Evolutionary conservation across 345 rosid genomes (phyloP).

Genomic region (Populus deltoides): DNA sequence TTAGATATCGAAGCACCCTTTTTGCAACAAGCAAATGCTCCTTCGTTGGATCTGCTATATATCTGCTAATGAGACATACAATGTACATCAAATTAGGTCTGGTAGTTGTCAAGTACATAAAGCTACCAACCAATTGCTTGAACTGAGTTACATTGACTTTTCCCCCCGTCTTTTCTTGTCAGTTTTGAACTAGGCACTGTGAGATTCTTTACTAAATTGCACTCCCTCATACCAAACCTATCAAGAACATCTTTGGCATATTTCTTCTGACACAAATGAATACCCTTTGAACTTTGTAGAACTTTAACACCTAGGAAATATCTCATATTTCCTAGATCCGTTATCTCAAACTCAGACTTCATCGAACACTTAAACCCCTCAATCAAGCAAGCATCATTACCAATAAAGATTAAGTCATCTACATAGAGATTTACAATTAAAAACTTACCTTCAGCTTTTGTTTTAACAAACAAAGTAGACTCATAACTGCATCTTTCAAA

Average conservation of each 20-base stretch:
- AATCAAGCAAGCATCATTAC: neutral
- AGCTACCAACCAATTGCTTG: neutral
- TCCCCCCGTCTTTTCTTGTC: neutral
- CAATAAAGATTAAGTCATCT: neutral
- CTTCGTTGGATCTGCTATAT: neutral
- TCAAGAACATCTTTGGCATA: neutral
- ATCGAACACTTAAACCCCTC: neutral
- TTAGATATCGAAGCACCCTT: neutral
- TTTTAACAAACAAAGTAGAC: neutral
- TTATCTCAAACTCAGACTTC: neutral
- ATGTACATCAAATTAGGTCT: neutral
- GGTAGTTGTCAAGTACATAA: neutral
- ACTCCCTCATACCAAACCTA: neutral
- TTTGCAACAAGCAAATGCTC: neutral
- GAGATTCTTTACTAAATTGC: neutral
- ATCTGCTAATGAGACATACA: neutral
- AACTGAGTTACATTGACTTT: neutral
- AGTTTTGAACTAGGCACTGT: neutral
- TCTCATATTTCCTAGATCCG: neutral
- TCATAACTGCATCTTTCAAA: neutral
- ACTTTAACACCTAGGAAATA: neutral
- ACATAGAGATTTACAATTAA: neutral
- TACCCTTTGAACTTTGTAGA: neutral
- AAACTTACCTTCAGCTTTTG: neutral
- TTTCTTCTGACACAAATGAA: neutral